These are phyloP conservation scores for Cenococcum geophilum DNA, from an alignment of 495 filamentous ascomycete species.

Conservation along the genomic window DNA sequence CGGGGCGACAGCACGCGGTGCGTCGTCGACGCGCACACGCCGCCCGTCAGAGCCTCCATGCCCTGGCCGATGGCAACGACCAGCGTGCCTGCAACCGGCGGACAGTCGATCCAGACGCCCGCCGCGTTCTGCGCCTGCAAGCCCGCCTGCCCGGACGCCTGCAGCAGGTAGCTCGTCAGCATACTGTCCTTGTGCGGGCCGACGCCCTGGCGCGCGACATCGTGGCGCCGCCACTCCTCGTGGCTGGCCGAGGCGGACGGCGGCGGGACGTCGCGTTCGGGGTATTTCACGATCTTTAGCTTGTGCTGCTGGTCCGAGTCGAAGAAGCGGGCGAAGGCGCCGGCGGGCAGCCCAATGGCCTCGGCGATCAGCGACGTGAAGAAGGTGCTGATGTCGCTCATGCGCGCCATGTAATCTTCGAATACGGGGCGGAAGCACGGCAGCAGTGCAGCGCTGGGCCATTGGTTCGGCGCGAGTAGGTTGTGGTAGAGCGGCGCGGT, in stretches of 20 bases:
- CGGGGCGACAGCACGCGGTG: constrained; percentile 64
- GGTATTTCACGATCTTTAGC: constrained; percentile 89
- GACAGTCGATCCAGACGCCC: constrained; percentile 75
- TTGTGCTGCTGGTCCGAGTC: constrained; percentile 79
- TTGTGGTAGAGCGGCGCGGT: constrained; percentile 69
- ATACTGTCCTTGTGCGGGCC: constrained; percentile 94
- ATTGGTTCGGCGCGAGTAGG: constrained; percentile 82
- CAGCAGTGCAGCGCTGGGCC: constrained; percentile 64
- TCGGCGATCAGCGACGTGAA: constrained; percentile 87
- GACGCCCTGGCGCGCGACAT: constrained; percentile 61
- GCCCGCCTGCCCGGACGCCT: constrained; percentile 70
- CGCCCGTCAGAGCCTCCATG: constrained; percentile 81
- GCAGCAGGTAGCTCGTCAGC: constrained; percentile 79
- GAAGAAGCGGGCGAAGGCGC: constrained; percentile 77
- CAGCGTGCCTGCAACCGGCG: constrained; percentile 52
- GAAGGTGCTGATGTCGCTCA: constrained; percentile 61
- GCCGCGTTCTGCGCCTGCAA: constrained; percentile 84
- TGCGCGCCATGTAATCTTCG: constrained; percentile 67
- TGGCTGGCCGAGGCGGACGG: constrained; percentile 27
- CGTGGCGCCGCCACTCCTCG: constrained; percentile 37
- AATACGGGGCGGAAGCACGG: constrained; percentile 66
- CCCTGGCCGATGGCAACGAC: constrained; percentile 94
- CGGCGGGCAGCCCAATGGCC: constrained; percentile 65
- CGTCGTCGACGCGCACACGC: constrained; percentile 80
- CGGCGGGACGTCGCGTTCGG: constrained; percentile 50